Conservation (phyloP, 192 early-diverging fungal genomes). For the Entrophospora sp. region DNA sequence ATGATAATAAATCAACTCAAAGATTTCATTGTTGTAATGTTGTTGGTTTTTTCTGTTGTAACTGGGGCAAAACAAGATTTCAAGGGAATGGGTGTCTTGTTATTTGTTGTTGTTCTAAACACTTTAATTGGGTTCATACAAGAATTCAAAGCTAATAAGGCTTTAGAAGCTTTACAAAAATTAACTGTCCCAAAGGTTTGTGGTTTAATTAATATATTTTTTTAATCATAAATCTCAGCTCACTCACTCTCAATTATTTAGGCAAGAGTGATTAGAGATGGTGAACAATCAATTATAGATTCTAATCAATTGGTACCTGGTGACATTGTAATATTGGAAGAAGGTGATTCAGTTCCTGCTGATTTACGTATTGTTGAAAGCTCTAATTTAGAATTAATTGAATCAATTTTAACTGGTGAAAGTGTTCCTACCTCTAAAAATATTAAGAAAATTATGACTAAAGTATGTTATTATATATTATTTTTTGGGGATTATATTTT, state of each 20-base stretch:
- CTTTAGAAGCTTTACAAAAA: conserved; percentile 67
- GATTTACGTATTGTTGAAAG: conserved; percentile 67
- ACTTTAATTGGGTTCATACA: conserved; percentile 88
- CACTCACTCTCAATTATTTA: no score
- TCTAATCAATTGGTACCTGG: conserved; percentile 67
- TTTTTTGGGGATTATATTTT: no score
- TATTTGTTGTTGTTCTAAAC: conserved; percentile 76
- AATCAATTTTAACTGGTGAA: conserved; percentile 80
- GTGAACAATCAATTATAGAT: conserved; percentile 50
- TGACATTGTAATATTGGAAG: conserved; percentile 72
- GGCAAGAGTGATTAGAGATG: conserved; percentile 68
- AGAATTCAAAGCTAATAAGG: conserved; percentile 91
- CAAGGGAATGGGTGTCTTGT: conserved; percentile 53
- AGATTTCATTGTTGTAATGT: conserved; percentile 91
- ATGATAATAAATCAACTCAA: conserved; percentile 85
- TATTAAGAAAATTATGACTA: conserved; percentile 56
- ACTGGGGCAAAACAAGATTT: conserved; percentile 81
- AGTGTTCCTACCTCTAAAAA: conserved; percentile 59
- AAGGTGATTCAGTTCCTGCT: conserved; percentile 75
- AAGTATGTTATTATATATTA: conserved; percentile 38
- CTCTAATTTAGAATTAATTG: conserved; percentile 69
- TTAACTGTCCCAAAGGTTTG: conserved; percentile 44
- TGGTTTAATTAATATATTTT: neutral
- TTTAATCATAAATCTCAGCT: neutral
- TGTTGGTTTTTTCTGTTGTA: conserved; percentile 70